phyloP scores from a whole-genome alignment of 2,329 filamentous ascomycete genomes.

The Tetracladium maxilliforme region DNA sequence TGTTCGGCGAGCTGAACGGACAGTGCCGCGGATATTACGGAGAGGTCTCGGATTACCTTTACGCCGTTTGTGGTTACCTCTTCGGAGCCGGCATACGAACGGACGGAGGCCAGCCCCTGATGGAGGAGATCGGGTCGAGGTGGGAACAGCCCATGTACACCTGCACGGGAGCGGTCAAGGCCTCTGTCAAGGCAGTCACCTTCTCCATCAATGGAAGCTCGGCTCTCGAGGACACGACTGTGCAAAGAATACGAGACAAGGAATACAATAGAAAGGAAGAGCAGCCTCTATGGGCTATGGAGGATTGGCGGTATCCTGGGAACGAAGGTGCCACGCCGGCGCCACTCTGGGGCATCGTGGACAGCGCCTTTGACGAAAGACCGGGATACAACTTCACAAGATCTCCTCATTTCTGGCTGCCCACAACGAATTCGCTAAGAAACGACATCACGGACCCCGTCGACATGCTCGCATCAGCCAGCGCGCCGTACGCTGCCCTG shows the following conservation, averaged over 20 bases:
- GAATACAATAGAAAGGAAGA: constrained; percentile 14
- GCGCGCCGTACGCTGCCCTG: too few species aligned
- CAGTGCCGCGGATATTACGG: constrained; percentile 15
- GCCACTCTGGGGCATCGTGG: constrained; percentile 22
- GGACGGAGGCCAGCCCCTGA: constrained; percentile 16
- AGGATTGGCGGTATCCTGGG: constrained; percentile 9
- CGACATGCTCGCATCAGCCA: constrained; percentile 3
- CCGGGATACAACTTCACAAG: constrained; percentile 5
- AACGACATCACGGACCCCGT: constrained; percentile 1
- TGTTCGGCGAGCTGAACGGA: constrained; percentile 5
- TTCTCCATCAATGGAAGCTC: constrained; percentile 26
- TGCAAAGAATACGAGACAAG: constrained; percentile 20
- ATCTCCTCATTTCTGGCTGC: constrained; percentile 7
- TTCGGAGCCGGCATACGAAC: constrained; percentile 20
- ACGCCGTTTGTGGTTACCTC: constrained; percentile 22
- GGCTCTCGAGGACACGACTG: constrained; percentile 16
- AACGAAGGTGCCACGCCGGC: constrained; percentile 6
- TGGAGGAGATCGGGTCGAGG: constrained; percentile 21
- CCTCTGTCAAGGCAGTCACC: constrained; percentile 26
- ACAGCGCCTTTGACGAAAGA: constrained; percentile 11
- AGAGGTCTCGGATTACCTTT: constrained; percentile 26
- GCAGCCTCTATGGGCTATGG: constrained; percentile 17
- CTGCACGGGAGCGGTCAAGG: constrained; percentile 24
- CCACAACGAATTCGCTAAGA: constrained; percentile 7
- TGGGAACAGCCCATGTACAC: constrained; percentile 27